Evolutionary conservation across 2,329 filamentous ascomycete genomes (phyloP), one percentile per base, ranked within the genome.

Genomic region (Tolypocladium amazonense): DNA sequence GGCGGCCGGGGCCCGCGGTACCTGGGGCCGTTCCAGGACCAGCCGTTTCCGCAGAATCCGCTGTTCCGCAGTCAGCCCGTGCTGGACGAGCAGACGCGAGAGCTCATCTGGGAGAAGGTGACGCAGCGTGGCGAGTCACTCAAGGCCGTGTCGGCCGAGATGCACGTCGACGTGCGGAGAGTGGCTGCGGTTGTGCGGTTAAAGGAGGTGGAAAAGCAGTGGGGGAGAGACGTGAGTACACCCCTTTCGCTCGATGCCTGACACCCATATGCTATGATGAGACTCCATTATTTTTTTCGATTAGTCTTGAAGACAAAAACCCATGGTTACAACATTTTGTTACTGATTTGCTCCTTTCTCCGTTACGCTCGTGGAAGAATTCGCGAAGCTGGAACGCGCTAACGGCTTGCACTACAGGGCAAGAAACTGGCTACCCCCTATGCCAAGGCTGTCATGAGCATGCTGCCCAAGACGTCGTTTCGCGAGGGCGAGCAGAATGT

Each of bases 221-320:
- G 88, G 90, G 72, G 81, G 63, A 73, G 79, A 67, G 80, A 92
- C 79, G 92, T 96, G 82, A 81, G 90, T 71, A 60, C 47, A 55
- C 54, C 41, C 25, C 35, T 56, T 58, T 35, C 65, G 60, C 62
- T 70, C 67, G 18, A 52, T 39, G 15, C 54, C 56, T 27, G 38
- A 23, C 56, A 56, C 68, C 50, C 4, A 53, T 23, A 74, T 84
- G 81, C 84, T 84, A 75, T 85, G 82, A 85, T 85, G 82, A 75
- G 68, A 84, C 71, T 73, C 76, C 90, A 82, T 83, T 85, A 87
- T 87, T 43, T 87, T 87, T 53, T 61, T 88, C 93, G 93, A 97
- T 97, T 96, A 97, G 93, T 97, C 93, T 96, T 95, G 82, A 97
- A 96, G 92, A 97, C 92, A 86, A 75, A 79, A 61, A 59, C 73